phyloP scores from a whole-genome alignment of 345 rosid species.

The Nasturtium officinale region DNA sequence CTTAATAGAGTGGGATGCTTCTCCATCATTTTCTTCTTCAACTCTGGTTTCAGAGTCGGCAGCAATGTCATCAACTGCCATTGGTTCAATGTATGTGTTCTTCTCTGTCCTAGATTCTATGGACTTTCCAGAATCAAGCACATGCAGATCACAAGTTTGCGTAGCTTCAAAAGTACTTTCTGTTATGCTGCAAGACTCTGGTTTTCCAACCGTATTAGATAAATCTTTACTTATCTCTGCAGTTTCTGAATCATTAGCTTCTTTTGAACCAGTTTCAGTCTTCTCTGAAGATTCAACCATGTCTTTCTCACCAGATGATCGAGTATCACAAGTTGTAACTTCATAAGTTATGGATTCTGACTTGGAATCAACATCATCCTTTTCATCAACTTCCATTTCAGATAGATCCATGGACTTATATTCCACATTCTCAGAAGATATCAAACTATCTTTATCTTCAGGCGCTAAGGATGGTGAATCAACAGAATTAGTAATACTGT shows the following conservation, averaged over 20 bases:
- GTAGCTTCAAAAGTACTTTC: conserved; percentile 17
- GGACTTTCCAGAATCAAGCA: conserved; percentile 22
- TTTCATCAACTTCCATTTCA: conserved; percentile 38
- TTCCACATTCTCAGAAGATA: conserved; percentile 40
- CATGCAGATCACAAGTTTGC: conserved; percentile 24
- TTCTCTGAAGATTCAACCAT: conserved; percentile 33
- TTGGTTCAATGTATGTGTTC: neutral
- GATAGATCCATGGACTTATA: conserved; percentile 36
- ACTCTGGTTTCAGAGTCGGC: conserved; percentile 11
- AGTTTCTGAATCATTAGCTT: conserved; percentile 19
- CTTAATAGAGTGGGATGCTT: conserved; percentile 9
- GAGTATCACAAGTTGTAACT: conserved; percentile 17
- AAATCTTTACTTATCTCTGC: conserved; percentile 19
- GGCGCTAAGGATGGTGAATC: conserved; percentile 32
- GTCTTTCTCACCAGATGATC: conserved; percentile 25
- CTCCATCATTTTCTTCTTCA: conserved; percentile 26
- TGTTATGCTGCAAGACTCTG: conserved; percentile 13
- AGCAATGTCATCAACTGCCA: conserved; percentile 32
- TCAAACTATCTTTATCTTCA: conserved; percentile 34
- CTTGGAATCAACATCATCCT: conserved; percentile 27
- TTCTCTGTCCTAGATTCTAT: conserved; percentile 19
- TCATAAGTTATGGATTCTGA: conserved; percentile 35
- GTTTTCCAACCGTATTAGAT: conserved; percentile 14
- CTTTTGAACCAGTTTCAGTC: conserved; percentile 27
- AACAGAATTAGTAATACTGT: conserved; percentile 20